These are phyloP conservation scores for Xylariaceae sp. DNA, from an alignment of 2,329 filamentous ascomycete species.

Conservation along the genomic window DNA sequence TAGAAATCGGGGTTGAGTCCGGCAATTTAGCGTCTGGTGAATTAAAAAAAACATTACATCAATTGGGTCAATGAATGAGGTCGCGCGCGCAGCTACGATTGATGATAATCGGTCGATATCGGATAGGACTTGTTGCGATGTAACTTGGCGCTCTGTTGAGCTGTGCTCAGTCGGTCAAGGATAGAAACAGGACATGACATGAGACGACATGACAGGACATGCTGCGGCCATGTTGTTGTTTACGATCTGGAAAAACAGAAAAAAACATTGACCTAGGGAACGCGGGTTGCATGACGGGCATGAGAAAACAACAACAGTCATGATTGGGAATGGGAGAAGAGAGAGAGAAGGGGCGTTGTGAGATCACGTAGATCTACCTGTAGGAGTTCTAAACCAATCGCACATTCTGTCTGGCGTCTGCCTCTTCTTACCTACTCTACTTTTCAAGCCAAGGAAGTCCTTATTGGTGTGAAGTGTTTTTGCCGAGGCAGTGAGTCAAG, in stretches of 20 bases:
- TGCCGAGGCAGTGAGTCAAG: not conserved
- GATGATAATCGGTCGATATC: conserved; percentile 9
- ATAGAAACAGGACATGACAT: conserved; percentile 18
- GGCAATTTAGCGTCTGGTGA: conserved; percentile 12
- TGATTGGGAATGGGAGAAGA: not conserved
- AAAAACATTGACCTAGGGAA: conserved; percentile 1
- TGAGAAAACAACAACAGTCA: not conserved
- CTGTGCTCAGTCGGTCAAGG: conserved; percentile 11
- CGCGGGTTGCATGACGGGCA: not conserved
- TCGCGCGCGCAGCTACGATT: conserved; percentile 4
- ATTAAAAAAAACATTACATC: conserved; percentile 11
- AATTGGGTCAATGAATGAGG: conserved; percentile 7
- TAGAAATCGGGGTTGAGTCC: conserved; percentile 11
- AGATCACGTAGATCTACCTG: not conserved
- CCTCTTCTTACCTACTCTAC: too few species aligned
- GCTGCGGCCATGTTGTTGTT: conserved; percentile 7
- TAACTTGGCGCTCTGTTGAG: conserved; percentile 14
- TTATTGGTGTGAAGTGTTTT: not conserved
- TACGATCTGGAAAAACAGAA: conserved; percentile 1
- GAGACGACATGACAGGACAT: too few species aligned
- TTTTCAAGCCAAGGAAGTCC: not conserved
- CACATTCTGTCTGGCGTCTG: not conserved
- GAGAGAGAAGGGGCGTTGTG: not conserved
- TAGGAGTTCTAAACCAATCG: not conserved
- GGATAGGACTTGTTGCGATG: conserved; percentile 4